Percentiles rank a stretch among this genome's conserved stretches.
phyloP scores from a whole-genome alignment of 441 rosid genomes.

The Pelargonium citronellum region DNA sequence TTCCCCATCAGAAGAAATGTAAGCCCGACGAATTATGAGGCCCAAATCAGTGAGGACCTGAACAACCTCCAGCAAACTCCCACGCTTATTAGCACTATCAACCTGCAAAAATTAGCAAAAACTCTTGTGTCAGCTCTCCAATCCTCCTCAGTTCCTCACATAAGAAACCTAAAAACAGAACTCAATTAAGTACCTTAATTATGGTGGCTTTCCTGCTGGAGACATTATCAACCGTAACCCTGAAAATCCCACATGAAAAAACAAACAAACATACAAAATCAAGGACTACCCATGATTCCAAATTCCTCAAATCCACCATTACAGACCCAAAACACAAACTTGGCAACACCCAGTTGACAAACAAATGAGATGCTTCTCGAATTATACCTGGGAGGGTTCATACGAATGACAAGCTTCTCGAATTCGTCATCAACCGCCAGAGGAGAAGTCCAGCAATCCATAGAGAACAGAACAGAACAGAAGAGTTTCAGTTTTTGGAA shows the following conservation, averaged over 20 bases:
- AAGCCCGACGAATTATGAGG: constrained; percentile 63
- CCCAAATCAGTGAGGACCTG: constrained; percentile 75
- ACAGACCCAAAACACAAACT: constrained; percentile 13
- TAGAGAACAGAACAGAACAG: constrained; percentile 11
- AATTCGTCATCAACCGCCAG: constrained; percentile 54
- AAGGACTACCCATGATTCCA: constrained; percentile 10
- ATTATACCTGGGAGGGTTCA: constrained; percentile 72
- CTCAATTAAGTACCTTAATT: constrained; percentile 43
- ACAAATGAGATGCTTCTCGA: constrained; percentile 4
- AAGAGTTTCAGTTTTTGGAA: neutral
- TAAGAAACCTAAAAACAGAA: neutral
- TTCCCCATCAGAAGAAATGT: constrained; percentile 78
- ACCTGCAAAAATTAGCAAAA: constrained; percentile 39
- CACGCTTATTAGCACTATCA: constrained; percentile 71
- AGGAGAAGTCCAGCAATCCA: constrained; percentile 64
- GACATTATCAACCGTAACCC: constrained; percentile 64
- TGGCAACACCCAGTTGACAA: constrained; percentile 15
- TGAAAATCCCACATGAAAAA: constrained; percentile 38
- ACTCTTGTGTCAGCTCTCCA: neutral
- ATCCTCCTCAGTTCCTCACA: too few species aligned
- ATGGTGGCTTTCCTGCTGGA: constrained; percentile 56
- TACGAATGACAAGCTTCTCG: constrained; percentile 62
- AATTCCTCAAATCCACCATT: constrained; percentile 16
- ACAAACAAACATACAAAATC: constrained; percentile 19
- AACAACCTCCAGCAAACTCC: constrained; percentile 74